Evolutionary conservation across 2,329 filamentous ascomycete species (phyloP), one percentile per base, ranked within the genome.

Genomic region (Aaosphaeria arxii): DNA sequence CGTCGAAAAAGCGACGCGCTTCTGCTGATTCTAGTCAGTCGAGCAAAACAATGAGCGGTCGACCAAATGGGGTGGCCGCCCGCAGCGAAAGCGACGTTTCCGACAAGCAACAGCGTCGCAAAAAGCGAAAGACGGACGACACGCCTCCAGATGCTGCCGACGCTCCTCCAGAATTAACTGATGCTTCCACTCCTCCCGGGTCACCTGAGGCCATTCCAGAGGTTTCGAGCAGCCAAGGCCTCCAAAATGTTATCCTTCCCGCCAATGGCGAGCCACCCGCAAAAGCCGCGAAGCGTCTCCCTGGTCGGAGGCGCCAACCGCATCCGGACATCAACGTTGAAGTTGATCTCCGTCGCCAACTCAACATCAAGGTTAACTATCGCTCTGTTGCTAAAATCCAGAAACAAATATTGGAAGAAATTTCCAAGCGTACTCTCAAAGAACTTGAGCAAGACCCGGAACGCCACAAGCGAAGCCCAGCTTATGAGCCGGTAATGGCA

Each of bases 301-400:
- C 71, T 45, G 75, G 74, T 48, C 67, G 75, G 51, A 67, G 75
- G 41, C 67, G 76, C 61, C 75, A 75, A 52, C 72, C 72, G 45
- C 74, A 78, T 69, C 57, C 72, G 45, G 70, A 74, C 56, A 61
- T 69, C 39, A 70, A 71, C 45, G 64, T 78, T 42, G 76, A 78
- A 58, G 68, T 71, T 11, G 70, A 74, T 47, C 63, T 78, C 54
- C 70, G 75, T 44, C 83, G 86, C 46, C 82, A 85, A 63, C 77
- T 85, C 55, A 80, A 86, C 57, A 74, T 89, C 58, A 86, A 86
- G 66, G 81, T 82, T 47, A 76, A 77, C 28, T 89, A 82, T 67
- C 77, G 82, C n/a, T 74, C 78, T 49, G 79, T 89, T 44, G 78
- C 82, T 49, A 79, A 81, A 56, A 76, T 80, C 30, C 70, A 87